These are phyloP conservation scores for Saitozyma sp. DNA, from an alignment of 768 basidiomycete genomes.

Conservation along the genomic window DNA sequence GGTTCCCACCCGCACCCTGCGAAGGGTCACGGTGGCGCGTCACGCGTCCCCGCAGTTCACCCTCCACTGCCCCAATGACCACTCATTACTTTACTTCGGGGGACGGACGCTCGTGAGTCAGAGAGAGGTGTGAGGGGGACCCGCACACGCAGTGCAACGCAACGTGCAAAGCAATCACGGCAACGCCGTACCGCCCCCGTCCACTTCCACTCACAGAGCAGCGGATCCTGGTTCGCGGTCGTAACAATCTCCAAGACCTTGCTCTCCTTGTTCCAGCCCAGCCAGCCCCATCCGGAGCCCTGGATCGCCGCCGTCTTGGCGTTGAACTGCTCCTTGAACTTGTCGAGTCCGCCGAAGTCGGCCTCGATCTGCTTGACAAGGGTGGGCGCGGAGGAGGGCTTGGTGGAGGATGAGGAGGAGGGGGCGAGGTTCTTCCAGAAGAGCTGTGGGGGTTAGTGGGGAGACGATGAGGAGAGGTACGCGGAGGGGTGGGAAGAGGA, in stretches of 20 bases:
- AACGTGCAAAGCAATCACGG: not conserved
- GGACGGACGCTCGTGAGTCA: too few species aligned
- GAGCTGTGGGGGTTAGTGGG: slow-evolving; percentile 55
- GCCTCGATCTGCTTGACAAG: slow-evolving; percentile 56
- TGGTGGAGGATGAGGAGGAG: slow-evolving; percentile 60
- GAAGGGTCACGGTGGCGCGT: too few species aligned
- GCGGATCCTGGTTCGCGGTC: slow-evolving; percentile 95
- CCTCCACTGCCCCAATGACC: too few species aligned
- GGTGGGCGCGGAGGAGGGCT: slow-evolving; percentile 64
- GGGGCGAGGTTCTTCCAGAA: slow-evolving; percentile 96
- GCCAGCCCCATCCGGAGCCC: slow-evolving; percentile 95
- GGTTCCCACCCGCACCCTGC: too few species aligned
- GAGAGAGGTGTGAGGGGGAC: too few species aligned
- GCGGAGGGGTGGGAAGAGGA: slow-evolving; percentile 63
- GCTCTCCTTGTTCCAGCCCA: slow-evolving; percentile 68
- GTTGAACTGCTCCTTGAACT: slow-evolving; percentile 78
- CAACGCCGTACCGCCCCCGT: not conserved
- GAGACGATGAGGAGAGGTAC: not conserved
- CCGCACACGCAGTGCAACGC: too few species aligned
- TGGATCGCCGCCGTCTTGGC: slow-evolving; percentile 80
- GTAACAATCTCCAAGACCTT: slow-evolving; percentile 86
- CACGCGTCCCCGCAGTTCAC: too few species aligned
- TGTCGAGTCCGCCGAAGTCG: slow-evolving; percentile 70
- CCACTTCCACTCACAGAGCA: slow-evolving; percentile 56
- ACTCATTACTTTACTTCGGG: too few species aligned